These are phyloP conservation scores for Cornus kousa DNA, from an alignment of 148 eudicot genomes.

Conservation along the genomic window DNA sequence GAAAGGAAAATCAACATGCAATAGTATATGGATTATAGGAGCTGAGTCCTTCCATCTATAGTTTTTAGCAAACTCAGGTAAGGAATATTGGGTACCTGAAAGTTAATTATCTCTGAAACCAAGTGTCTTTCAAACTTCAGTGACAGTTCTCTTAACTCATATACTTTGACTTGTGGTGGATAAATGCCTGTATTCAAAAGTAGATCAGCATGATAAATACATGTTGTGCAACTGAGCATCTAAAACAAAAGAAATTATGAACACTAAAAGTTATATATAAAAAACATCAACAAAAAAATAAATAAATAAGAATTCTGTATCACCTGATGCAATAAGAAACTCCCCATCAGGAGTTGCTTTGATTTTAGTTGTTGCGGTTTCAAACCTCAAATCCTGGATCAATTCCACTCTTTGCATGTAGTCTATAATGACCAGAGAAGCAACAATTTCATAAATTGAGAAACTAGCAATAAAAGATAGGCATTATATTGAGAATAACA, in stretches of 20 bases:
- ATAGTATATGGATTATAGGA: not conserved
- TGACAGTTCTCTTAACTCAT: slow-evolving; percentile 77
- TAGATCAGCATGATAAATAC: slow-evolving; percentile 2
- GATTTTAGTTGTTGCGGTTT: slow-evolving; percentile 81
- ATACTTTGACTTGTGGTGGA: slow-evolving; percentile 95
- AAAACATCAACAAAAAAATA: not conserved
- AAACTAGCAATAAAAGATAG: not conserved
- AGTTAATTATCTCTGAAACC: slow-evolving; percentile 79
- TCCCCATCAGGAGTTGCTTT: slow-evolving; percentile 96
- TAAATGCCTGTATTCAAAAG: slow-evolving; percentile 61
- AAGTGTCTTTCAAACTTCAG: slow-evolving; percentile 95
- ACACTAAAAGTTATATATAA: too few relatives aligned
- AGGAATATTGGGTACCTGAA: slow-evolving; percentile 46
- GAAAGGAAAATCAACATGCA: not conserved
- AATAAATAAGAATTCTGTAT: not conserved
- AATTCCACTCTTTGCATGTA: slow-evolving; percentile 77
- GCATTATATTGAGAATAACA: not conserved
- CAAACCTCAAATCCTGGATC: slow-evolving; percentile 84
- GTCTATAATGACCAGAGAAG: slow-evolving; percentile 34
- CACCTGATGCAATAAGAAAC: slow-evolving; percentile 92
- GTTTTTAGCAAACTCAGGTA: not conserved
- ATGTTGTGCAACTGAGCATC: not conserved
- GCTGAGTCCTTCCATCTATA: not conserved
- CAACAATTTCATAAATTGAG: not conserved
- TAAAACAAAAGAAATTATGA: not conserved